Evolutionary conservation across 2,329 filamentous ascomycete genomes (phyloP), one percentile per base, ranked within the genome.

Genomic region (Akanthomyces lecanii): DNA sequence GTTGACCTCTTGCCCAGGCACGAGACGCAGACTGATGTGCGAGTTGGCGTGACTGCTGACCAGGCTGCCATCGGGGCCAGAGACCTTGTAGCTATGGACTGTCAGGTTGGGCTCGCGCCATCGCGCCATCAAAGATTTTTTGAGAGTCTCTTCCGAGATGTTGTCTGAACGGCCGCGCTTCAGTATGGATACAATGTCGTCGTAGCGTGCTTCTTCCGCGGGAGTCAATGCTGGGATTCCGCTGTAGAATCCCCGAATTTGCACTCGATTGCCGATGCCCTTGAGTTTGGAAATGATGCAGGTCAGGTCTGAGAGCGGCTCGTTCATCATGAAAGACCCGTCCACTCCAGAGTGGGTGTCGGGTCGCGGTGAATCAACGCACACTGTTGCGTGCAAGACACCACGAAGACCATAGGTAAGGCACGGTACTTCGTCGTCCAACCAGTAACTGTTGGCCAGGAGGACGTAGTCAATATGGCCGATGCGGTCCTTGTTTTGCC

Each of bases 261-360:
- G 88, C 62, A 99, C 87, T 23, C 86, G 85, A 66, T 96, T 96
- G 54, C 89, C 87, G 0, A 83, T 84, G 0, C 91, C 92, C 61
- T 96, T 95, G 45, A 99, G 82, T 59, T 87, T 92, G 1, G 90
- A 86, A 5, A 99, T 81, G 1, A 98, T 81, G 66, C 90, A 83
- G 3, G 96, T 93, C 1, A 99, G 81, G 73, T 99, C 95, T 47
- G 96, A 96, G 10, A 98, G 80, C 0, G 94, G 91, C 72, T 99
- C 95, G 64, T 97, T 91, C 65, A 95, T 85, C 77, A 96, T 85
- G 65, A 90, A 87, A 65, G 92, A 97, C 45, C 95, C 95, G 70
- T 98, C 94, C n/a, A 99, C 94, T 70, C 95, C 95, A 65, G 92
- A 96, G 75, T 99, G 95, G 2, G 96, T 83, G 75, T 99, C 95